Evolutionary conservation across 352 stramenopile genomes (phyloP).

Genomic region (Globisporangium okanoganense): DNA sequence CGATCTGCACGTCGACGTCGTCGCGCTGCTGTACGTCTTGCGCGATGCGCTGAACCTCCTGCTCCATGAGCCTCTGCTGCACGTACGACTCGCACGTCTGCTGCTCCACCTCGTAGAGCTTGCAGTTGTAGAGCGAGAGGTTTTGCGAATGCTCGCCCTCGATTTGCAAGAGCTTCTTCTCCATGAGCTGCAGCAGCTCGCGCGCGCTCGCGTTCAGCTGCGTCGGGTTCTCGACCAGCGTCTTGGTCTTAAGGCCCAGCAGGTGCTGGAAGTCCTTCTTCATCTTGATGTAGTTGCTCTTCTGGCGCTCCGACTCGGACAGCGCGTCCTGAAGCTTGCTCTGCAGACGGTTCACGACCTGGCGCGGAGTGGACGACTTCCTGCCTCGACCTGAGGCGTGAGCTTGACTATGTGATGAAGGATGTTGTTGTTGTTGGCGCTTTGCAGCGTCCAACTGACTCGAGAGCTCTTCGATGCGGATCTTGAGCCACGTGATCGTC

Average conservation of each 20-base stretch:
- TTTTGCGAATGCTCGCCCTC: constrained; percentile 33
- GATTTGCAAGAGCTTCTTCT: constrained; percentile 36
- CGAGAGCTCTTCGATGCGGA: constrained; percentile 40
- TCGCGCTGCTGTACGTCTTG: constrained; percentile 41
- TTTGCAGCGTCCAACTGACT: constrained; percentile 15
- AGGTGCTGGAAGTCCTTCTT: constrained; percentile 48
- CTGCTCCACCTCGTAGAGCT: constrained; percentile 53
- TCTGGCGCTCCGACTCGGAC: constrained; percentile 41
- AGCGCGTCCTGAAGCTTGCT: constrained; percentile 33
- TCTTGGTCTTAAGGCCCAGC: constrained; percentile 39
- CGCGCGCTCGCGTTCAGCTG: constrained; percentile 29
- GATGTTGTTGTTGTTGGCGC: neutral
- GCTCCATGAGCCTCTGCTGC: constrained; percentile 38
- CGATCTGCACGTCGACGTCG: constrained; percentile 42
- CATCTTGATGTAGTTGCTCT: constrained; percentile 37
- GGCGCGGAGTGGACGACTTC: constrained; percentile 15
- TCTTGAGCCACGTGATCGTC: constrained; percentile 39
- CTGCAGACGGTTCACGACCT: constrained; percentile 27
- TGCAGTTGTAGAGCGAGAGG: constrained; percentile 37
- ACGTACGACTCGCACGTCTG: constrained; percentile 51
- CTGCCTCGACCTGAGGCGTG: neutral
- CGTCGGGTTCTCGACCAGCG: constrained; percentile 27
- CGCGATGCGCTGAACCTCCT: constrained; percentile 39
- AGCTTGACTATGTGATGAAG: neutral
- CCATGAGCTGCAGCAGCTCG: constrained; percentile 37